Percentiles rank a stretch among this genome's conserved stretches.
These are phyloP conservation scores for Ensete ventricosum DNA, from an alignment of 176 grass and related monocot genomes.

Conservation along the genomic window DNA sequence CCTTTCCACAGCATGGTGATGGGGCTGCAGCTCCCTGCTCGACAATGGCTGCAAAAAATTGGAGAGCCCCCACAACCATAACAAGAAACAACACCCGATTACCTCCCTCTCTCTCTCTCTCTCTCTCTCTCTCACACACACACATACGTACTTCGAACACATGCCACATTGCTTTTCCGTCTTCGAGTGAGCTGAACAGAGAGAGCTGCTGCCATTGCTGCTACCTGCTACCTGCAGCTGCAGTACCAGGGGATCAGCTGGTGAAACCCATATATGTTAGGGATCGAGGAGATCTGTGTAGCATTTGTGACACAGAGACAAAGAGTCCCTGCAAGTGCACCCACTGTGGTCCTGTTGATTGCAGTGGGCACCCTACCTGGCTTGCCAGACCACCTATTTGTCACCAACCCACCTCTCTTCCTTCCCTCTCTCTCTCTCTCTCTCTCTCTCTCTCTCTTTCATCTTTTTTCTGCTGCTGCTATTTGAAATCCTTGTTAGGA, in stretches of 20 bases:
- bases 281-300: background rate
- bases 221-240: background rate
- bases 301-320: background rate
- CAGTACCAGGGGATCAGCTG: background rate
- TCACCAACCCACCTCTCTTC: background rate
- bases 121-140: background rate
- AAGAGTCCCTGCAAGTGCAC: no score
- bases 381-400: background rate
- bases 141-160: background rate
- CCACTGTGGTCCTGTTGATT: background rate
- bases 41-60: background rate
- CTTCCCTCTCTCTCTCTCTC: no score
- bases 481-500: background rate
- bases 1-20: constrained; percentile 8
- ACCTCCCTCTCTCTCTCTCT: background rate
- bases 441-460: no score
- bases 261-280: background rate
- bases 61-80: background rate
- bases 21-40: background rate
- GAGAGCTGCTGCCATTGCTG: background rate
- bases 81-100: background rate
- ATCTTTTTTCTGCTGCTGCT: background rate
- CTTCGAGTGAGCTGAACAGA: background rate
- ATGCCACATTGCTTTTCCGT: background rate
- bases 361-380: background rate